Conservation (phyloP, 2,329 filamentous ascomycete species). For the Nannizziopsis arthrosporioides region DNA sequence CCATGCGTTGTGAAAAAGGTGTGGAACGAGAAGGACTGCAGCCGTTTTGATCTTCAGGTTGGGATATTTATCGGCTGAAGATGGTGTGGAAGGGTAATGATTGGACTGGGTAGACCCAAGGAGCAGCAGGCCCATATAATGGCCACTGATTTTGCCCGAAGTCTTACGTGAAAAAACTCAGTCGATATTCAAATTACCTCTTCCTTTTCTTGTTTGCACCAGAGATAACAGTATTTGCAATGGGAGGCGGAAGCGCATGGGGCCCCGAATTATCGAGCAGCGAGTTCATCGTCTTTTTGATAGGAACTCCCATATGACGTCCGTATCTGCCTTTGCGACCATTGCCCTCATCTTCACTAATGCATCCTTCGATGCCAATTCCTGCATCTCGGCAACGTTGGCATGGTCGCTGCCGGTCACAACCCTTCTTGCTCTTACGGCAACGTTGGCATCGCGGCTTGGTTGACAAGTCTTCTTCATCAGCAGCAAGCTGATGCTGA, state of each 20-base stretch:
- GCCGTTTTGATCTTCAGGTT: too few species aligned
- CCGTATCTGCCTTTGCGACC: conserved; percentile 88
- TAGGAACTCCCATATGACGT: conserved; percentile 55
- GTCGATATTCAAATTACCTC: conserved; percentile 33
- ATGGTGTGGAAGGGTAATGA: too few species aligned
- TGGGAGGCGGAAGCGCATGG: conserved; percentile 22
- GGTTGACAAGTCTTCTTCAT: conserved; percentile 83
- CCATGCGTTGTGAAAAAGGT: too few species aligned
- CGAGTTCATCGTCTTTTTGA: conserved; percentile 44
- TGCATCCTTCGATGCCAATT: conserved; percentile 80
- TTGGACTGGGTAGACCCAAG: too few species aligned
- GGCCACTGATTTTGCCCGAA: neutral
- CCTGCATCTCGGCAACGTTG: conserved; percentile 92
- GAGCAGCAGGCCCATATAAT: too few species aligned
- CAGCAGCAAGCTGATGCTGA: conserved; percentile 49
- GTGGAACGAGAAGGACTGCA: too few species aligned
- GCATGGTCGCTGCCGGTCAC: conserved; percentile 89
- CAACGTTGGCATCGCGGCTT: conserved; percentile 97
- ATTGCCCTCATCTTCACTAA: conserved; percentile 96
- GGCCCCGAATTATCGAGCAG: conserved; percentile 45
- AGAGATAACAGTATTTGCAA: conserved; percentile 24
- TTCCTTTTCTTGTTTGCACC: conserved; percentile 59
- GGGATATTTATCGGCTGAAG: too few species aligned
- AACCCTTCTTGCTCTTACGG: conserved; percentile 99
- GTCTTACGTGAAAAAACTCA: neutral